These are phyloP conservation scores for Oryza nivara DNA, from an alignment of 176 grass and related monocot species.

Conservation along the genomic window DNA sequence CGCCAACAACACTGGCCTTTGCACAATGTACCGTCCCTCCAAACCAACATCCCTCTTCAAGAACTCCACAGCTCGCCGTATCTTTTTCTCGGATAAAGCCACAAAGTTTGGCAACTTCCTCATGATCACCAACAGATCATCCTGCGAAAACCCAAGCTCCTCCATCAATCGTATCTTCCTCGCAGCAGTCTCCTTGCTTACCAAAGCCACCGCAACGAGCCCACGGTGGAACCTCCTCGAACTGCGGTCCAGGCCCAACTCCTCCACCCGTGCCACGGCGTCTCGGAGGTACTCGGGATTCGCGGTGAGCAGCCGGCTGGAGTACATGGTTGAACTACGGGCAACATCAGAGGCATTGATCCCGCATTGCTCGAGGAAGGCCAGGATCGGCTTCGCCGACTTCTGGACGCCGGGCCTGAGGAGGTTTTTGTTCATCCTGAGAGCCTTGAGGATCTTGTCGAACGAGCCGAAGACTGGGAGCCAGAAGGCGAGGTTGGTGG, in stretches of 20 bases:
- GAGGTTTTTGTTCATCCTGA: background rate
- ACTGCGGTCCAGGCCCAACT: background rate
- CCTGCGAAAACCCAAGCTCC: background rate
- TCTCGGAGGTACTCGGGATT: background rate
- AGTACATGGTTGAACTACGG: background rate
- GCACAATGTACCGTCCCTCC: too few relatives aligned
- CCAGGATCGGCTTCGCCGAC: background rate
- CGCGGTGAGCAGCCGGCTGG: background rate
- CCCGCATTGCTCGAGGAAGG: background rate
- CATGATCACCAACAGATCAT: background rate
- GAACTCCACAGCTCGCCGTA: too few relatives aligned
- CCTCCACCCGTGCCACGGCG: background rate
- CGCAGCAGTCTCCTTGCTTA: background rate
- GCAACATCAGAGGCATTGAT: background rate
- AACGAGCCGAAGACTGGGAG: conserved; percentile 35
- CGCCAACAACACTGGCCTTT: too few relatives aligned
- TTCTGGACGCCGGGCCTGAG: background rate
- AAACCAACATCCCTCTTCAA: too few relatives aligned
- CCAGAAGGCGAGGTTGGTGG: conserved; percentile 26
- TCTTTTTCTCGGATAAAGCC: too few relatives aligned
- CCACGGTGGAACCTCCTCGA: conserved; percentile 20
- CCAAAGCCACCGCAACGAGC: background rate
- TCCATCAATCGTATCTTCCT: background rate
- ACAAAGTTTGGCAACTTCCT: background rate
- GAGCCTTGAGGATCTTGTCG: background rate